These are phyloP conservation scores for Physaria fendleri DNA, from an alignment of 345 rosid species.

Conservation along the genomic window DNA sequence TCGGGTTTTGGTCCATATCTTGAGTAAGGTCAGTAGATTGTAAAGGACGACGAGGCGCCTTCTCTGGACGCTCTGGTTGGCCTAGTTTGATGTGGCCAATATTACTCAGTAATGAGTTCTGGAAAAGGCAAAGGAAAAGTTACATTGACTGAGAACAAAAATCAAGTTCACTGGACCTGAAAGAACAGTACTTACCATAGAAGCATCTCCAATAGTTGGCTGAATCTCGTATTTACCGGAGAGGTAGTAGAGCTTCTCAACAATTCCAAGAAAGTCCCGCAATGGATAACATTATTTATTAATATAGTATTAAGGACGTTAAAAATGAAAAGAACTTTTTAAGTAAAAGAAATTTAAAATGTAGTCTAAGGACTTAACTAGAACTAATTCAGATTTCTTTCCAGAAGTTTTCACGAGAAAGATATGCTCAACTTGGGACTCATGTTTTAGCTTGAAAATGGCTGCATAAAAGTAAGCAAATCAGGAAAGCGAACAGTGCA, in stretches of 20 bases:
- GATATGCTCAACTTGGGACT: conserved; percentile 71
- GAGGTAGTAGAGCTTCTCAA: conserved; percentile 88
- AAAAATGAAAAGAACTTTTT: not conserved
- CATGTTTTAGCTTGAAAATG: conserved; percentile 88
- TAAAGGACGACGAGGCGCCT: conserved; percentile 70
- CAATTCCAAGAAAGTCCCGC: conserved; percentile 90
- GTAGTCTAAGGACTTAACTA: conserved; percentile 50
- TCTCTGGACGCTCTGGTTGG: conserved; percentile 92
- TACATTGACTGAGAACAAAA: not conserved
- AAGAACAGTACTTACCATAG: conserved; percentile 57
- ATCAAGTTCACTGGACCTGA: not conserved
- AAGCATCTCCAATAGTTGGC: conserved; percentile 85
- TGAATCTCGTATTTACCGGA: conserved; percentile 86
- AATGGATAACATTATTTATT: conserved; percentile 8
- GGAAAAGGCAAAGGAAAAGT: not conserved
- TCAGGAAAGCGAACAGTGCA: conserved; percentile 11
- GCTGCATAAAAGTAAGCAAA: conserved; percentile 48
- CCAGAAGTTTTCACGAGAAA: conserved; percentile 72
- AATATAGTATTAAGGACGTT: not conserved
- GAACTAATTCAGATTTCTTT: conserved; percentile 65
- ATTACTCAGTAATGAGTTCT: conserved; percentile 65
- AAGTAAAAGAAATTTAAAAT: not conserved
- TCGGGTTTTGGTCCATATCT: conserved; percentile 88
- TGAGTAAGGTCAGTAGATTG: conserved; percentile 49
- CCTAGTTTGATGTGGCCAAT: conserved; percentile 74